A percentile compares a stretch with the other conserved stretches of the same genome.
Evolutionary conservation across 768 basidiomycete genomes (phyloP).

Genomic region (Termitomyces sp.): DNA sequence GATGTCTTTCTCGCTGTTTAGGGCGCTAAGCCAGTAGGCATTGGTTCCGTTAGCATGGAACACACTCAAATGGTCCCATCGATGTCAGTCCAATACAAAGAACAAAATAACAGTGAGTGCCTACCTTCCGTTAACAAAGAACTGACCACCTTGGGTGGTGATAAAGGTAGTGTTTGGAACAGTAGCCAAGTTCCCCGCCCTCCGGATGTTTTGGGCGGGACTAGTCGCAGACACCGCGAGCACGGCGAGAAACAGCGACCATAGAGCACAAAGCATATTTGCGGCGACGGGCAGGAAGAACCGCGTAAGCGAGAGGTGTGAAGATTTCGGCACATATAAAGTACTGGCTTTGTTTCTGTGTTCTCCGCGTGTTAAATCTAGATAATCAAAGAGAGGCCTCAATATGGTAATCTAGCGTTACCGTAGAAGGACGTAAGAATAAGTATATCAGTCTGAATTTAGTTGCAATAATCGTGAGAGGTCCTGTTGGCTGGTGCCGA

Average conservation of each 20-base stretch:
- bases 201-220: slow-evolving; percentile 23
- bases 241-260: slow-evolving; percentile 24
- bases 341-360: slow-evolving; percentile 11
- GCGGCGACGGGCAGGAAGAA: slow-evolving; percentile 17
- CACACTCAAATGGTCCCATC: too few species aligned
- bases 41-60: too few species aligned
- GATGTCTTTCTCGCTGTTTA: too few species aligned
- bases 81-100: too few species aligned
- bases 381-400: slow-evolving; percentile 1
- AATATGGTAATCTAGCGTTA: background rate
- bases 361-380: slow-evolving; percentile 10
- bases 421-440: background rate
- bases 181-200: slow-evolving; percentile 19
- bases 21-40: too few species aligned
- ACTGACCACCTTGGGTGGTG: slow-evolving; percentile 34
- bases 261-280: slow-evolving; percentile 27
- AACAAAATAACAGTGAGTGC: background rate
- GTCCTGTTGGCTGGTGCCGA: background rate
- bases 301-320: slow-evolving; percentile 2
- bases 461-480: background rate
- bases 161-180: slow-evolving; percentile 35
- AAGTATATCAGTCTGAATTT: slow-evolving; percentile 2
- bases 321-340: slow-evolving; percentile 8
- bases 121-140: slow-evolving; percentile 52
- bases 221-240: slow-evolving; percentile 26